Evolutionary conservation across 257 asterid genomes (phyloP).

Genomic region (Solanum medicagineum): DNA sequence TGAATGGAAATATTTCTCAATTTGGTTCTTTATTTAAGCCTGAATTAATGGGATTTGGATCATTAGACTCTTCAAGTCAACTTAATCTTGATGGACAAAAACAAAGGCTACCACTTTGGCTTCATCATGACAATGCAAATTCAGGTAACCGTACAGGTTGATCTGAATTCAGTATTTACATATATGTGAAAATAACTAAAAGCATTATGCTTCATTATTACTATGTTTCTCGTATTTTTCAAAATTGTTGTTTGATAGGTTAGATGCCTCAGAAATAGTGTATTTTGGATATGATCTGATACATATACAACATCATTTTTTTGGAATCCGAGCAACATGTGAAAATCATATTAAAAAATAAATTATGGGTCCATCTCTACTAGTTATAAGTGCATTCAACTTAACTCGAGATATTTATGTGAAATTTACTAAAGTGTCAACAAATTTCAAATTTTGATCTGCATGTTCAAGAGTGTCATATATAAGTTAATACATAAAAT

Average conservation of each 20-base stretch:
- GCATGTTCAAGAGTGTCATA: too few relatives aligned
- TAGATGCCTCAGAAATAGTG: background rate
- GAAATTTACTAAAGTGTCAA: too few relatives aligned
- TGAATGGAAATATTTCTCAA: constrained; percentile 7
- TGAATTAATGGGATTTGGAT: constrained; percentile 16
- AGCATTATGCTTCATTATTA: background rate
- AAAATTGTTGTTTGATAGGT: background rate
- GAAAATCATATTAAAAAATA: background rate
- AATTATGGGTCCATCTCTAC: background rate
- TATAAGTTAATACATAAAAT: too few relatives aligned
- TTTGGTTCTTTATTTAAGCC: constrained; percentile 22
- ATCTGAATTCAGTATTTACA: background rate
- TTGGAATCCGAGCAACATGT: background rate
- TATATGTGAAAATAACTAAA: background rate
- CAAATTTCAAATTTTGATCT: too few relatives aligned
- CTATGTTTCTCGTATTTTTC: background rate
- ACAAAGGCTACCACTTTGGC: constrained; percentile 49
- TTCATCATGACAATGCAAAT: constrained; percentile 11
- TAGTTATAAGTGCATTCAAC: background rate
- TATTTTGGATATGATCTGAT: background rate
- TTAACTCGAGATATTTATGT: background rate
- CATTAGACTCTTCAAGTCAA: constrained; percentile 9
- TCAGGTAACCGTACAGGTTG: background rate
- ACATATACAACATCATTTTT: background rate
- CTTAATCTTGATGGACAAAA: constrained; percentile 30